Conservation (phyloP, 192 early-diverging fungal genomes). For the Coemansia sp. region DNA sequence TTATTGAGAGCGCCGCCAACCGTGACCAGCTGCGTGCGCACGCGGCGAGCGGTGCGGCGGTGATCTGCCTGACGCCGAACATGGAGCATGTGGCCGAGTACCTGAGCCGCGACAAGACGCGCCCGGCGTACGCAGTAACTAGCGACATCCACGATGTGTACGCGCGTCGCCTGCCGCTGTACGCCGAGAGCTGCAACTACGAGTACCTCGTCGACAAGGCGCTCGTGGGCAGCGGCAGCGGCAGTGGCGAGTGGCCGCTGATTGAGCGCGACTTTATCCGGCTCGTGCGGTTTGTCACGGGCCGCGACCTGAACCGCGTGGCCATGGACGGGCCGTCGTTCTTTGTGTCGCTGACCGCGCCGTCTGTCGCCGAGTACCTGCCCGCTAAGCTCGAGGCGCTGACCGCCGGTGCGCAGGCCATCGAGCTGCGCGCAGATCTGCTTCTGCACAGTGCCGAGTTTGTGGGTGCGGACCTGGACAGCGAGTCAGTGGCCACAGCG, state of each 20-base stretch:
- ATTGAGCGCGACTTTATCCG: conserved; percentile 75
- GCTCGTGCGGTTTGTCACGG: conserved; percentile 69
- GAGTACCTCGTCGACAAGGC: conserved; percentile 74
- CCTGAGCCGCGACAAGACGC: conserved; percentile 73
- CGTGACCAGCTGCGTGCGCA: conserved; percentile 68
- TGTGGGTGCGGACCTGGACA: conserved; percentile 17
- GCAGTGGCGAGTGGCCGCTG: conserved; percentile 58
- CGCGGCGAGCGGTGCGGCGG: conserved; percentile 54
- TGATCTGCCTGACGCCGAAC: conserved; percentile 75
- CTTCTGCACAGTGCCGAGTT: conserved; percentile 54
- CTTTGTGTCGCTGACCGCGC: conserved; percentile 87
- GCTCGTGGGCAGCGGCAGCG: conserved; percentile 13
- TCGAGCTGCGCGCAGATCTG: conserved; percentile 93
- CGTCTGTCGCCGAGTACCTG: conserved; percentile 57
- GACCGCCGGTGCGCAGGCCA: conserved; percentile 78
- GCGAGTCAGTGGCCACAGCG: conserved; percentile 8
- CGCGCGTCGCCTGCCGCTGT: conserved; percentile 72
- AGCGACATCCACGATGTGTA: conserved; percentile 77
- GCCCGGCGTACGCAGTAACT: conserved; percentile 76
- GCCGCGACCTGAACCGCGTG: conserved; percentile 37
- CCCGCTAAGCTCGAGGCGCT: conserved; percentile 58
- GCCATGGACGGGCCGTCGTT: conserved; percentile 56
- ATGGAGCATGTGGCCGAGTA: conserved; percentile 80
- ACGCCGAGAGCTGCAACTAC: conserved; percentile 73
- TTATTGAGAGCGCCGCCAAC: conserved; percentile 79